Conservation (phyloP, 441 rosid species). For the Euphorbia celastroides region DNA sequence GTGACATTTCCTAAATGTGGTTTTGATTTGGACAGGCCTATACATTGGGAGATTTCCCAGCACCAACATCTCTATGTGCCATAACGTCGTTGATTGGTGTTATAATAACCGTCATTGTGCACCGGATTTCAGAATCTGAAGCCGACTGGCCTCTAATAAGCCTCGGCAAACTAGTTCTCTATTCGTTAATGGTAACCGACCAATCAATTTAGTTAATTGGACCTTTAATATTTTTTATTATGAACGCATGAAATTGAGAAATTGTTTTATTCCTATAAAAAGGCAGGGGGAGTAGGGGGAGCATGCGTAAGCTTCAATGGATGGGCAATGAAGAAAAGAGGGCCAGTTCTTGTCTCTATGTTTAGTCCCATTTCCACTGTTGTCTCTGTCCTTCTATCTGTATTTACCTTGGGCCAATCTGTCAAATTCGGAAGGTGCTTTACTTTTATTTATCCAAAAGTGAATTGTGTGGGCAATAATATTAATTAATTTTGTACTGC, state of each 20-base stretch:
- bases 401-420: conserved; percentile 53
- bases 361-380: conserved; percentile 83
- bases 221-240: not conserved
- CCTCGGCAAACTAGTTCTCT: conserved; percentile 31
- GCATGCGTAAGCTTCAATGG: conserved; percentile 76
- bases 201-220: not conserved
- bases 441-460: too few species aligned
- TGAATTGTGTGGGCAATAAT: too few species aligned
- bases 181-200: conserved; percentile 48
- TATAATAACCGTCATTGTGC: conserved; percentile 40
- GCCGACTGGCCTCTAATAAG: conserved; percentile 37
- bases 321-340: conserved; percentile 95
- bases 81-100: conserved; percentile 73
- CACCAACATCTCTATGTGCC: conserved; percentile 75
- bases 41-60: conserved; percentile 70
- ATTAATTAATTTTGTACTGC: conserved; percentile 30
- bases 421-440: conserved; percentile 60
- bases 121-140: conserved; percentile 29
- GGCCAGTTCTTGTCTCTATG: conserved; percentile 85
- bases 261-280: conserved; percentile 3
- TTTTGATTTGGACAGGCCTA: conserved; percentile 38
- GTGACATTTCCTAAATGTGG: not conserved
- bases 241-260: not conserved
- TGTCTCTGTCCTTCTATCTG: conserved; percentile 59
- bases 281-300: conserved; percentile 68